Evolutionary conservation across 2,329 filamentous ascomycete species (phyloP).

Genomic region (Apiospora kogelbergensis): DNA sequence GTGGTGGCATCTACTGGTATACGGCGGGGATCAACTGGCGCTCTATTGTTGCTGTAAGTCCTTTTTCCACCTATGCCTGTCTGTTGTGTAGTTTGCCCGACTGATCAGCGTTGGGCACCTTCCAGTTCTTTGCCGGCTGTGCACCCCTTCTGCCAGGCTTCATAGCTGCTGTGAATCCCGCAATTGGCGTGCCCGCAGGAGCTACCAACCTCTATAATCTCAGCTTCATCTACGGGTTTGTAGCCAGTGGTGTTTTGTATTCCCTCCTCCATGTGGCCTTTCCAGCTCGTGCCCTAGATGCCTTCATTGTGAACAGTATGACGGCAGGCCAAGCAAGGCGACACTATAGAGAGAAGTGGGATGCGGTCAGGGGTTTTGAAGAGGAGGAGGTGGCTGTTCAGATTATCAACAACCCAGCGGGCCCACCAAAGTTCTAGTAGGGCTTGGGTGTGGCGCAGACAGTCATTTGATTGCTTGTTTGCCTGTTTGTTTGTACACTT

Average conservation of each 20-base stretch:
- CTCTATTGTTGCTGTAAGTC: constrained; percentile 37
- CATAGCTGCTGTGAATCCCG: not conserved
- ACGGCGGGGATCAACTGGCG: constrained; percentile 40
- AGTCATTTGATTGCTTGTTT: too few species aligned
- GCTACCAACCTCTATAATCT: constrained; percentile 39
- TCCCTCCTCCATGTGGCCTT: constrained; percentile 30
- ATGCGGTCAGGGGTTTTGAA: constrained; percentile 13
- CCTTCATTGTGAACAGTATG: constrained; percentile 27
- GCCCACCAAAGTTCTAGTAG: not conserved
- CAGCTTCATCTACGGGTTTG: constrained; percentile 39
- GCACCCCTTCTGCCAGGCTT: not conserved
- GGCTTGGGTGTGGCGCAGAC: not conserved
- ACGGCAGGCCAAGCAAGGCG: constrained; percentile 28
- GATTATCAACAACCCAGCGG: not conserved
- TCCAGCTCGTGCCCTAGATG: constrained; percentile 27
- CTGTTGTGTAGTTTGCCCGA: not conserved
- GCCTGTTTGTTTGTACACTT: too few species aligned
- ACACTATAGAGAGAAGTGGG: constrained; percentile 32
- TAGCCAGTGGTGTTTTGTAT: constrained; percentile 33
- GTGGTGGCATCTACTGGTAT: constrained; percentile 40
- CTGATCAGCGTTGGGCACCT: not conserved
- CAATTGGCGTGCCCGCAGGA: constrained; percentile 32
- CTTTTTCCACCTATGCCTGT: constrained; percentile 7
- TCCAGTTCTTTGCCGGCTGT: not conserved
- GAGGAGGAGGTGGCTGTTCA: not conserved